Base-by-base conservation (phyloP, 2,329 filamentous ascomycete genomes). In the Paecilomyces formosus region DNA sequence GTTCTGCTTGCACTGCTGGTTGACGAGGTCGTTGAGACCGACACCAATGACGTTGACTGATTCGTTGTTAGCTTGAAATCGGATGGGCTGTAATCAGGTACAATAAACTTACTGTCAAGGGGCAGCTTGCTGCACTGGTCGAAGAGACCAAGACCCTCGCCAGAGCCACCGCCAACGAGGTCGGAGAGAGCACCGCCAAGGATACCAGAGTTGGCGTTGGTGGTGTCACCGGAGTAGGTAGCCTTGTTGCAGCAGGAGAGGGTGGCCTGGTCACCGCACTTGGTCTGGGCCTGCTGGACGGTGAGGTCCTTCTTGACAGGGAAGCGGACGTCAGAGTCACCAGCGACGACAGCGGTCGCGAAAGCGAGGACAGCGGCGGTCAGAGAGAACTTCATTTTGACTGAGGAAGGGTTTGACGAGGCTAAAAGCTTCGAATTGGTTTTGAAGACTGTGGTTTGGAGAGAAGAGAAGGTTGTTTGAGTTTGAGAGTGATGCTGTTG, bases 51-150 rank as follows among this genome's bases (percentile, higher is more conserved):
- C 39, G 39, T 18, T 55, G 61, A 69, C 63, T 68, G 55, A 18
- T 18, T 24, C 59, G 3, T 53, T 26, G 51, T 65, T 55, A 61
- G 60, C 24, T 30, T n/a, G 45, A 45, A 12, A 1, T 22, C 18
- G 35, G 4, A 54, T 31, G 4, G 54, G 30, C 7, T 1, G 8
- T n/a, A 9, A 30, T 3, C 15, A 24, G 26, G 9, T 24, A 24
- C n/a, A 15, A 13, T 24, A 15, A 31, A 60, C 72, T 56, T 67
- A 75, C 73, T 53, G 57, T 66, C 60, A 55, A 74, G 31, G 50
- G 67, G 63, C 49, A 76, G 68, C 68, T 74, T 74, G 67, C 72
- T 73, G 73, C 74, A 76, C 69, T 74, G 68, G 62, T 75, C 65
- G 65, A 76, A 75, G 62, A 76, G 67, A 68, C 70, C 72, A 28